Conservation (phyloP, 768 basidiomycete species). For the Artomyces pyxidatus region DNA sequence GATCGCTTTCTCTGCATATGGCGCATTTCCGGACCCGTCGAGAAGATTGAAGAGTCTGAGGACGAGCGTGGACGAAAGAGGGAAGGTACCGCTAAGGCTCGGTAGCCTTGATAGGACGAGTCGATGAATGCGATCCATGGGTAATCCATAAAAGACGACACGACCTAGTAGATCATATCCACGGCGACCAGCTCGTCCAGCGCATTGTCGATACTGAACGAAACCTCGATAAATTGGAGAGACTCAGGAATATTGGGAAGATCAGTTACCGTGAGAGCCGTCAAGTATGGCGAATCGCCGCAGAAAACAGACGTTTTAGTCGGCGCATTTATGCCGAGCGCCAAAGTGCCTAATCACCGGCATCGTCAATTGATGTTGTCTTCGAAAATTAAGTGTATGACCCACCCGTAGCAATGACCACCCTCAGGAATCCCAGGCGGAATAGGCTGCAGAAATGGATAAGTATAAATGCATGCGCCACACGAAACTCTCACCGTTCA, state of each 20-base stretch:
- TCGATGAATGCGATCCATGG: slow-evolving; percentile 55
- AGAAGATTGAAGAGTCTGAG: slow-evolving; percentile 60
- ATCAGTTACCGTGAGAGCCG: slow-evolving; percentile 47
- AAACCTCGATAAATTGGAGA: slow-evolving; percentile 5
- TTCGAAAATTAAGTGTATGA: background rate
- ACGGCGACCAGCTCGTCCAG: slow-evolving; percentile 65
- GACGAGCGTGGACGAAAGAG: slow-evolving; percentile 55
- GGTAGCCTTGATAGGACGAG: slow-evolving; percentile 58
- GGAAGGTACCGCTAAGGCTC: slow-evolving; percentile 54
- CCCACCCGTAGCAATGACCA: slow-evolving; percentile 59
- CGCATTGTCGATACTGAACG: slow-evolving; percentile 59
- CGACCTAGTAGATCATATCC: slow-evolving; percentile 65
- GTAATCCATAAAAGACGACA: slow-evolving; percentile 64
- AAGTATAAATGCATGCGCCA: background rate
- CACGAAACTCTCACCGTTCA: slow-evolving; percentile 36
- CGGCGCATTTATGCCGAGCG: slow-evolving; percentile 70
- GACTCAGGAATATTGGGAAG: background rate
- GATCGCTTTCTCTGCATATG: slow-evolving; percentile 40
- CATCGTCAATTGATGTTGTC: background rate
- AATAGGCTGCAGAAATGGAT: slow-evolving; percentile 36
- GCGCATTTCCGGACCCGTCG: slow-evolving; percentile 47
- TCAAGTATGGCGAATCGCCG: slow-evolving; percentile 52
- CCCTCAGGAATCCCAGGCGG: slow-evolving; percentile 51
- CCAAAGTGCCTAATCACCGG: slow-evolving; percentile 43
- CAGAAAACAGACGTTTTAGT: slow-evolving; percentile 58